Conservation (phyloP, 2,329 filamentous ascomycete genomes). For the Talaromyces verruculosus region DNA sequence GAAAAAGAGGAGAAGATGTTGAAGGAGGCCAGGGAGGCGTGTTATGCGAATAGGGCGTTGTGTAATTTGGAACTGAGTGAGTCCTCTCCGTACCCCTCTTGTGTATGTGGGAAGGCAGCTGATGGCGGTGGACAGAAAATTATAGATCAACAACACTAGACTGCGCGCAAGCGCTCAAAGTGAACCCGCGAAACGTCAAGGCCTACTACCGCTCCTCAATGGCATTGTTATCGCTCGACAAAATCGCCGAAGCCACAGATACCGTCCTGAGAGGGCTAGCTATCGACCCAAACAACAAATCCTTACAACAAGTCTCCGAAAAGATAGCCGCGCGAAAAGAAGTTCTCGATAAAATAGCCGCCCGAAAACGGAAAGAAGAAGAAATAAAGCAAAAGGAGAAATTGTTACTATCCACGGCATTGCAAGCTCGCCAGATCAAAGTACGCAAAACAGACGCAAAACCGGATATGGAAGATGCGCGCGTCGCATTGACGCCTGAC, state of each 20-base stretch:
- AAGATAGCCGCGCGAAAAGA: conserved; percentile 64
- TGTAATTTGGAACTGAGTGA: conserved; percentile 80
- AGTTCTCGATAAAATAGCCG: conserved; percentile 56
- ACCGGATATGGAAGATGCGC: conserved; percentile 85
- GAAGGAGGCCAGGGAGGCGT: conserved; percentile 67
- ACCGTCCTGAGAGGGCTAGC: conserved; percentile 66
- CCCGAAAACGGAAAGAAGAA: conserved; percentile 54
- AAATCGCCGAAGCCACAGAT: conserved; percentile 76
- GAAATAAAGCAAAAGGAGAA: conserved; percentile 54
- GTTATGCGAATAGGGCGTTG: conserved; percentile 83
- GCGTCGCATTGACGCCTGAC: conserved; percentile 67
- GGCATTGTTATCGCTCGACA: conserved; percentile 76
- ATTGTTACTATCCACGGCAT: conserved; percentile 63
- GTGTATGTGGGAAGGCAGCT: conserved; percentile 22
- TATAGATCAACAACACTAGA: conserved; percentile 84
- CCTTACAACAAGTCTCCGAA: conserved; percentile 61
- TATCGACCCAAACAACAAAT: conserved; percentile 68
- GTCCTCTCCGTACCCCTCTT: conserved; percentile 22
- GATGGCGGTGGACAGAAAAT: conserved; percentile 60
- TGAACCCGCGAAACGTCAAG: conserved; percentile 82
- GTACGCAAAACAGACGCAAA: conserved; percentile 66
- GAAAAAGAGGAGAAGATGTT: conserved; percentile 64
- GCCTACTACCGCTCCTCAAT: conserved; percentile 82
- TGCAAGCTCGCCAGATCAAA: conserved; percentile 68
- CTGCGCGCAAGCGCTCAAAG: conserved; percentile 72